phyloP scores from a whole-genome alignment of 2,329 filamentous ascomycete species.

The Camptophora hylomeconis region DNA sequence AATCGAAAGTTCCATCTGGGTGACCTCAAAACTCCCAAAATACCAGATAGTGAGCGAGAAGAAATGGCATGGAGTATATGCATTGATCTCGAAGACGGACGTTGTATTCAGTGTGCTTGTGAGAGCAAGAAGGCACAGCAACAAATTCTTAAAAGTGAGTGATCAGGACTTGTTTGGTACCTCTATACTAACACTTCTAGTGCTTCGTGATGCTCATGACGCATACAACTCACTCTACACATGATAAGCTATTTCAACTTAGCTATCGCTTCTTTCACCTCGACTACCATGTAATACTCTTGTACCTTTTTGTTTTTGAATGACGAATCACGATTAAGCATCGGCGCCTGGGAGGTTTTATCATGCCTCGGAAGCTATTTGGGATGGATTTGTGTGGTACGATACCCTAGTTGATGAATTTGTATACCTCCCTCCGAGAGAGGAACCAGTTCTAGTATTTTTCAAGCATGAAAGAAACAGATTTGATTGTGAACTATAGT shows the following conservation, averaged over 20 bases:
- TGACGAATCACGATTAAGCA: slow-evolving; percentile 8
- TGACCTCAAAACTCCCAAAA: slow-evolving; percentile 66
- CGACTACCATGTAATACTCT: too few species aligned
- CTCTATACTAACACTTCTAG: slow-evolving; percentile 18
- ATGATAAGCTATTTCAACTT: slow-evolving; percentile 2
- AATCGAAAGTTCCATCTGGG: slow-evolving; percentile 74
- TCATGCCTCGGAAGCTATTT: slow-evolving; percentile 4
- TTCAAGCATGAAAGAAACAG: too few species aligned
- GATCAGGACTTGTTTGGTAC: neutral
- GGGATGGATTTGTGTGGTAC: neutral
- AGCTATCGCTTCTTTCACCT: too few species aligned
- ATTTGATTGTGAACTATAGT: too few species aligned
- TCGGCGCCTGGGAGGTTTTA: slow-evolving; percentile 6
- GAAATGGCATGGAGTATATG: slow-evolving; percentile 79
- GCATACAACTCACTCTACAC: slow-evolving; percentile 20
- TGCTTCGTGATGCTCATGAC: slow-evolving; percentile 29
- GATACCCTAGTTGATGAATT: slow-evolving; percentile 6
- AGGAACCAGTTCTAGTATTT: too few species aligned
- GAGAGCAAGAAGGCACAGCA: slow-evolving; percentile 42
- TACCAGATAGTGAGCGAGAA: slow-evolving; percentile 81
- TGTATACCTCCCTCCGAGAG: too few species aligned
- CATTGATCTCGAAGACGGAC: slow-evolving; percentile 49
- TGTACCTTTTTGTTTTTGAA: too few species aligned
- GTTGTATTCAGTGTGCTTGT: slow-evolving; percentile 50
- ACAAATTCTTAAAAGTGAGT: slow-evolving; percentile 38